These are phyloP conservation scores for Allium cepa DNA, from an alignment of 106 monocot genomes.

Conservation along the genomic window DNA sequence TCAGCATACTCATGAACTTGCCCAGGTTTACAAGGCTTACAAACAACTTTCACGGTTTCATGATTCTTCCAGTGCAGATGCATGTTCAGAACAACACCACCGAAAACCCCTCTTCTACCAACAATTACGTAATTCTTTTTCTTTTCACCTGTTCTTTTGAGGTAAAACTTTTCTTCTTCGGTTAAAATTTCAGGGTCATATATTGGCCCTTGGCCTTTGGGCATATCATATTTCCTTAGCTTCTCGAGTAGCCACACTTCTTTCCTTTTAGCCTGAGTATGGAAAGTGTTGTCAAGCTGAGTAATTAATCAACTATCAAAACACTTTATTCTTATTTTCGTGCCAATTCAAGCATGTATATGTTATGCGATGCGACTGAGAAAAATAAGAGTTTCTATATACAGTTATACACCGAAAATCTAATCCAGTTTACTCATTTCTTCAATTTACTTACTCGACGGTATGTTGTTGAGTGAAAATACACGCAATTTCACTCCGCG, in stretches of 20 bases:
- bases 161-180: conserved; percentile 76
- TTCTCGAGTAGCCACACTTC: conserved; percentile 93
- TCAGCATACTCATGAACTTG: conserved; percentile 77
- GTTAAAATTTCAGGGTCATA: conserved; percentile 85
- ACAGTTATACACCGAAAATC: no score
- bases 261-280: conserved; percentile 78
- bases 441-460: no score
- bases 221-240: conserved; percentile 65
- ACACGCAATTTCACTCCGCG: no score
- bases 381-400: no score
- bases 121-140: conserved; percentile 82
- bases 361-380: no score
- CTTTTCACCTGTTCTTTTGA: conserved; percentile 82
- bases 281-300: neutral
- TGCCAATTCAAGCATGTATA: no score
- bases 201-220: conserved; percentile 34
- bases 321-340: no score
- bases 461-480: no score
- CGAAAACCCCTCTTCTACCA: conserved; percentile 81
- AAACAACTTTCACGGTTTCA: conserved; percentile 86
- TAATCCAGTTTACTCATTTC: no score
- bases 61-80: conserved; percentile 97
- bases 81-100: conserved; percentile 93
- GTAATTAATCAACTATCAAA: no score
- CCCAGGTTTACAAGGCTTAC: conserved; percentile 75